Evolutionary conservation across 495 filamentous ascomycete species (phyloP), one percentile per base, ranked within the genome.

Genomic region (Aspergillus cristatus): DNA sequence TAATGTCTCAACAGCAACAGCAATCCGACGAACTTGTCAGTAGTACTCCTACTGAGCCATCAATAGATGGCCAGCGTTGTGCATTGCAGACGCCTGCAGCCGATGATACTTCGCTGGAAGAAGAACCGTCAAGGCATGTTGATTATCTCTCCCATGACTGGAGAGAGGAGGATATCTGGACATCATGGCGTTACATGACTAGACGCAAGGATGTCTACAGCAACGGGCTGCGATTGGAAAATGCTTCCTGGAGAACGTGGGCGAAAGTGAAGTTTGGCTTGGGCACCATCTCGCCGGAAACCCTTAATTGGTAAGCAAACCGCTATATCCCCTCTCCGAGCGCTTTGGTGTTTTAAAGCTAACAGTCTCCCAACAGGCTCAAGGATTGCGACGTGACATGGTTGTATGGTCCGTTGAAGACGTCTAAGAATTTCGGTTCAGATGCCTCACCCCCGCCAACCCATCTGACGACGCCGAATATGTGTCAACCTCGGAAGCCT

Each of bases 241-340:
- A 98, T 64, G 91, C 91, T 3, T 95, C 90, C 3, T 98, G 91
- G 91, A 72, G 91, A 51, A 91, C 88, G n/a, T 98, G 91, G 91
- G 78, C 85, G 53, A 96, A 97, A 56, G 65, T 79, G 14, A 94
- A 93, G 54, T 78, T 89, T 53, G 75, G 82, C 16, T 58, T 96
- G 38, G 79, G 78, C 53, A 97, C 91, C 0, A 77, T 95, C 3
- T 87, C 87, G 6, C 84, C 89, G 6, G 85, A 94, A 55, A 82
- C 79, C 2, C 60, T 96, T 33, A 94, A 96, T 54, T 96, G 89
- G 88, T 93, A 58, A 41, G 77, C 20, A 24, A 24, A 4, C 4
- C 8, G 20, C 4, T 4, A 32, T 24, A 13, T 36, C 28, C 29
- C 41, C 14, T 40, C 32, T 3, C 14, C n/a, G n/a, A n/a, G n/a